These are phyloP conservation scores for Fusarium globosum DNA, from an alignment of 2,329 filamentous ascomycete genomes.

Conservation along the genomic window DNA sequence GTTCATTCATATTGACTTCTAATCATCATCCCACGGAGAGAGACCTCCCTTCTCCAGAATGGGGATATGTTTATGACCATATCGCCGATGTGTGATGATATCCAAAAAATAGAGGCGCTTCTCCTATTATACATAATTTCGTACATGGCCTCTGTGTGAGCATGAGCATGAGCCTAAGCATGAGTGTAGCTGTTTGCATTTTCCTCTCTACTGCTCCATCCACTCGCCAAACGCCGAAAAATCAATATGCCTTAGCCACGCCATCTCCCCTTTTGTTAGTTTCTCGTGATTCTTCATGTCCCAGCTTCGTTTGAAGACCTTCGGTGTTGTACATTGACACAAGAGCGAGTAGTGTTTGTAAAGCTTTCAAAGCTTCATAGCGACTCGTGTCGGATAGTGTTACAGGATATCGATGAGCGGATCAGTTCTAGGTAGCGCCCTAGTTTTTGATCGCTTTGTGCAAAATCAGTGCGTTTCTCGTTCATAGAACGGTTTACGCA, in stretches of 20 bases:
- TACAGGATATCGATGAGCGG: slow-evolving; percentile 10
- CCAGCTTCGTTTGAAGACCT: not conserved
- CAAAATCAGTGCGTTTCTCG: not conserved
- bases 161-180: slow-evolving; percentile 8
- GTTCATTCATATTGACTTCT: not conserved
- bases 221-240: slow-evolving; percentile 33
- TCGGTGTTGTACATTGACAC: slow-evolving; percentile 21
- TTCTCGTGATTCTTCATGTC: slow-evolving; percentile 7
- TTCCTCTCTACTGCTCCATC: slow-evolving; percentile 16
- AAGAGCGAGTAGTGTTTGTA: not conserved
- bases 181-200: slow-evolving; percentile 10
- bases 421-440: not conserved
- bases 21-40: not conserved
- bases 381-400: slow-evolving; percentile 14
- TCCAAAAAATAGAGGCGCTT: not conserved
- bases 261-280: slow-evolving; percentile 18
- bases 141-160: slow-evolving; percentile 12
- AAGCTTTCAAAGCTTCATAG: not conserved
- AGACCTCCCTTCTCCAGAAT: not conserved
- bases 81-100: slow-evolving; percentile 4
- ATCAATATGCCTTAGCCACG: slow-evolving; percentile 6
- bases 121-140: slow-evolving; percentile 32
- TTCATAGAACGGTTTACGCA: slow-evolving; percentile 37
- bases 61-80: not conserved
- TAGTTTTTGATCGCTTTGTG: not conserved